Percentiles rank a stretch among this genome's conserved stretches.
Conservation (phyloP, 768 basidiomycete species). For the Rhodotorula diobovata region DNA sequence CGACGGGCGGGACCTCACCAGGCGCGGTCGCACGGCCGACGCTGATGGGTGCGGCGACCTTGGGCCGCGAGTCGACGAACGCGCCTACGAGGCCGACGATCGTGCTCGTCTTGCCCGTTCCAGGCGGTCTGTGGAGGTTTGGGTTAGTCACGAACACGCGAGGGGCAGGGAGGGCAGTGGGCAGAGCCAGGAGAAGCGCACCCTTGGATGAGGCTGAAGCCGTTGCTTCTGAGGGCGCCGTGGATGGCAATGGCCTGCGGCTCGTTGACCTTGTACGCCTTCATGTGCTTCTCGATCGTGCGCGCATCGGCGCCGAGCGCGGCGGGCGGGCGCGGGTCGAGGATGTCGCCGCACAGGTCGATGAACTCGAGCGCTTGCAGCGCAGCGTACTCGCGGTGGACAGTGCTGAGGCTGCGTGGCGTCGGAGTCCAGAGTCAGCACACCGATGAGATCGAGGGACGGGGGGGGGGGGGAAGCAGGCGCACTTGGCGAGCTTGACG, state of each 20-base stretch:
- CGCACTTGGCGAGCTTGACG: slow-evolving; percentile 76
- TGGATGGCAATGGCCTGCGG: slow-evolving; percentile 89
- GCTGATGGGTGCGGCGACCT: slow-evolving; percentile 49
- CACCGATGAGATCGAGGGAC: background rate
- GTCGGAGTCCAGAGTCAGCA: slow-evolving; percentile 11
- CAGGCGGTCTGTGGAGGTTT: slow-evolving; percentile 67
- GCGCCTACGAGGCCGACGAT: slow-evolving; percentile 89
- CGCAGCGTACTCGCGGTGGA: slow-evolving; percentile 87
- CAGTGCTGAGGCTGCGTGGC: slow-evolving; percentile 70
- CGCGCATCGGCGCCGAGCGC: slow-evolving; percentile 51
- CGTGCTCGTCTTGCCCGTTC: slow-evolving; percentile 97
- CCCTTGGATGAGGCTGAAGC: slow-evolving; percentile 95
- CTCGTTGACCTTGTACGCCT: slow-evolving; percentile 71
- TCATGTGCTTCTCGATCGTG: slow-evolving; percentile 66
- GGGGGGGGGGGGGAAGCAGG: slow-evolving; percentile 10
- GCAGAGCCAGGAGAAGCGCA: no score
- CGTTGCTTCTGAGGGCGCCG: slow-evolving; percentile 59
- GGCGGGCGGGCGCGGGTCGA: slow-evolving; percentile 61
- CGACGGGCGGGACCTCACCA: slow-evolving; percentile 54
- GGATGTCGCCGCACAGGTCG: slow-evolving; percentile 65
- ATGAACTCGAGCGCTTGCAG: slow-evolving; percentile 76
- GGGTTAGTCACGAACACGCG: background rate
- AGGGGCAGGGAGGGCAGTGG: background rate
- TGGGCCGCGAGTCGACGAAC: slow-evolving; percentile 53
- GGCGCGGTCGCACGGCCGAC: slow-evolving; percentile 51